Conservation (phyloP, 345 rosid species). For the Populus nigra region DNA sequence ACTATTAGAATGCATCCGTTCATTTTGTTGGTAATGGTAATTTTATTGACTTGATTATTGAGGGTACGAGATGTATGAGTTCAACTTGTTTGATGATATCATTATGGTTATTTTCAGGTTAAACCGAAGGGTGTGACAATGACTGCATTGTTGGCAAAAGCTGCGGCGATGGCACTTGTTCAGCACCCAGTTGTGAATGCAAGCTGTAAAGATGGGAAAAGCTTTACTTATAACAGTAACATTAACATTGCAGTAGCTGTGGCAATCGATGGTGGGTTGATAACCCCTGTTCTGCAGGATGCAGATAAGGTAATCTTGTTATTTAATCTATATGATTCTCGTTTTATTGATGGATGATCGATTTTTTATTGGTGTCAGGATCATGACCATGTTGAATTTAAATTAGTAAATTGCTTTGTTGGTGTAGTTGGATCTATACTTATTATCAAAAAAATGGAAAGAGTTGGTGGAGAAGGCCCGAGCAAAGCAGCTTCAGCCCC, state of each 20-base stretch:
- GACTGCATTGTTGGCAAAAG: conserved; percentile 92
- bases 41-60: neutral
- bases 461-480: conserved; percentile 91
- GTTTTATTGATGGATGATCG: neutral
- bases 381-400: neutral
- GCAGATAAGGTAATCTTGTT: conserved; percentile 71
- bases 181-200: conserved; percentile 93
- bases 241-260: conserved; percentile 93
- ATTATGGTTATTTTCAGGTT: conserved; percentile 44
- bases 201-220: conserved; percentile 84
- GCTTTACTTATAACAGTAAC: conserved; percentile 61
- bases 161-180: conserved; percentile 88
- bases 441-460: conserved; percentile 90
- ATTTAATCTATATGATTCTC: neutral
- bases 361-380: neutral
- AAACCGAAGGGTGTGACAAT: conserved; percentile 94
- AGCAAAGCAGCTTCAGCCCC: conserved; percentile 86
- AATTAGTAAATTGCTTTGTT: conserved; percentile 21
- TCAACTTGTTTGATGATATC: neutral
- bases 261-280: conserved; percentile 88
- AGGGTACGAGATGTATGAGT: neutral
- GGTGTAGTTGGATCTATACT: conserved; percentile 76
- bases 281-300: conserved; percentile 94
- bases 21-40: neutral
- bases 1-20: neutral